Evolutionary conservation across 192 early-diverging fungal genomes (phyloP).

Genomic region (Geranomyces variabilis): DNA sequence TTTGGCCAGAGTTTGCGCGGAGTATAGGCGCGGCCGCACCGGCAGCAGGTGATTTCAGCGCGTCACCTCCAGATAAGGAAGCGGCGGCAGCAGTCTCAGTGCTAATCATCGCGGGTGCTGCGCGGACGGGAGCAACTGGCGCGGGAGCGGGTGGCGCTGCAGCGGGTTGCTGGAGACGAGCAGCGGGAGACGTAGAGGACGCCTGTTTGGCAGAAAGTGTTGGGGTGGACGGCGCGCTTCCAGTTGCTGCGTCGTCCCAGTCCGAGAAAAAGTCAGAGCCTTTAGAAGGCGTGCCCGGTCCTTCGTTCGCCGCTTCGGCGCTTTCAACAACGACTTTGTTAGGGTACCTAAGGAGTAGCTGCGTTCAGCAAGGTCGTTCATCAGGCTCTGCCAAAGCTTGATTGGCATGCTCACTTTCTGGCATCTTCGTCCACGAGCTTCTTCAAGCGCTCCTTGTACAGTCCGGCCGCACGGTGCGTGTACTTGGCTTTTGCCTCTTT

Average conservation of each 20-base stretch:
- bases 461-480: slow-evolving; percentile 66
- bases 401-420: slow-evolving; percentile 23
- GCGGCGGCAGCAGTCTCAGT: slow-evolving; percentile 33
- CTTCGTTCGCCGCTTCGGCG: slow-evolving; percentile 25
- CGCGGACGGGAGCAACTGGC: slow-evolving; percentile 25
- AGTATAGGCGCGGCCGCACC: neutral
- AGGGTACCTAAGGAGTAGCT: slow-evolving; percentile 32
- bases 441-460: slow-evolving; percentile 81
- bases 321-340: slow-evolving; percentile 49
- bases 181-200: slow-evolving; percentile 4
- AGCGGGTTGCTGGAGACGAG: slow-evolving; percentile 12
- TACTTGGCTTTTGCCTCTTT: slow-evolving; percentile 87
- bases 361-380: neutral
- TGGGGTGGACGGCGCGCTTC: slow-evolving; percentile 37
- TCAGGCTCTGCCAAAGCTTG: neutral
- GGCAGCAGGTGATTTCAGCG: slow-evolving; percentile 1
- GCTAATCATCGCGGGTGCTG: slow-evolving; percentile 34
- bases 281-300: slow-evolving; percentile 27
- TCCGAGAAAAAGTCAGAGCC: slow-evolving; percentile 70
- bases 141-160: slow-evolving; percentile 21
- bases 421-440: slow-evolving; percentile 74
- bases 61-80: slow-evolving; percentile 8
- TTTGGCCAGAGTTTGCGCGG: slow-evolving; percentile 26
- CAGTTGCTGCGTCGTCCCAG: slow-evolving; percentile 51
- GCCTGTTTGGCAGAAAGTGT: slow-evolving; percentile 16